Evolutionary conservation across 352 stramenopile genomes (phyloP), one percentile per base, ranked within the genome.

Genomic region (Phytophthora hibernalis): DNA sequence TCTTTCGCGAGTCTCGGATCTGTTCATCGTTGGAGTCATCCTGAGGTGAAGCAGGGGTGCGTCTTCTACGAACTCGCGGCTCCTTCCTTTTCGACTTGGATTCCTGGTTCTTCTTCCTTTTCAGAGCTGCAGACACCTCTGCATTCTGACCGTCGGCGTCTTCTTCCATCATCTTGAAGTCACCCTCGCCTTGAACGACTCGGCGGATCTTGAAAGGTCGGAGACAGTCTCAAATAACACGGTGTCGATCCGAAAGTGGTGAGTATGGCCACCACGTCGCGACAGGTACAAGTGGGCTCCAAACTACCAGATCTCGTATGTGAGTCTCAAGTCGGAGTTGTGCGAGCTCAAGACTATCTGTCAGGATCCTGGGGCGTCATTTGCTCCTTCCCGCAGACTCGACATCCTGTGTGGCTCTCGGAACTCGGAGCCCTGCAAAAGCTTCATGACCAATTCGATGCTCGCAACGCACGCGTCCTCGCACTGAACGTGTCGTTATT

Each of bases 341-440:
- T 95, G 37, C 80, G 83, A 30, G 74, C 84, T 18, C 83, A 92
- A 10, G 87, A 95, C 68, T 90, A 90, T 62, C 76, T 95, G 31
- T 72, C 87, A 18, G 87, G 82, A 22, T 68, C 75, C 22, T 95
- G 87, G 84, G 83, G 81, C 22, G 65, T 91, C 38, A 62, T 95
- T 45, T 80, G 76, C 51, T 89, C 82, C 20, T 93, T 93, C 74
- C 85, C 85, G 45, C 78, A 87, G 55, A 76, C 79, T 11, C 82
- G 84, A 55, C 83, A 93, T 65, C 87, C 87, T 0, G 86, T 92
- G 38, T 95, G 87, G 85, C 65, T 85, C 18, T 90, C 87, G 26
- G 87, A 95, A 56, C 73, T 95, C 21, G 87, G 87, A 22, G 87
- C 90, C 54, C 57, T 95, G 52, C 83, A 92, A 54, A 95, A 93